phyloP scores from a whole-genome alignment of 169 alveolate species.

The Cyclospora cayetanensis region DNA sequence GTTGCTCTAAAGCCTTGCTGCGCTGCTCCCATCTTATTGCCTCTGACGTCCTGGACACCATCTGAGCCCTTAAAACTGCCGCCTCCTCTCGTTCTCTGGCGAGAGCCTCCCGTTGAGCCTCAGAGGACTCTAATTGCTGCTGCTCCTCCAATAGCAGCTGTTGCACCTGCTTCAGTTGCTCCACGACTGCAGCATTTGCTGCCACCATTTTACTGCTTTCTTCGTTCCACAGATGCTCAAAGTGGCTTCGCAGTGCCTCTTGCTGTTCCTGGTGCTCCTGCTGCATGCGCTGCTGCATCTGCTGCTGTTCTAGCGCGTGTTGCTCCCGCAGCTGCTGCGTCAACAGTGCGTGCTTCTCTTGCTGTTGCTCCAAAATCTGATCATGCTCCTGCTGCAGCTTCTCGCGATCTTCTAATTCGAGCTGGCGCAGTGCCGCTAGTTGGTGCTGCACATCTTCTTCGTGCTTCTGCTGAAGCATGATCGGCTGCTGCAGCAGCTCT shows the following conservation, averaged over 20 bases:
- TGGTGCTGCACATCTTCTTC: slow-evolving; percentile 53
- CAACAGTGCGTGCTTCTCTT: slow-evolving; percentile 40
- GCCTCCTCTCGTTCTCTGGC: slow-evolving; percentile 19
- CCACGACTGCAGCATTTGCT: slow-evolving; percentile 61
- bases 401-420: slow-evolving; percentile 4
- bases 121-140: slow-evolving; percentile 34
- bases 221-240: slow-evolving; percentile 67
- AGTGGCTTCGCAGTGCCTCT: slow-evolving; percentile 40
- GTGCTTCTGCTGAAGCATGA: slow-evolving; percentile 28
- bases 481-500: slow-evolving; percentile 51
- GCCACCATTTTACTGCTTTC: slow-evolving; percentile 63
- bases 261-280: slow-evolving; percentile 62
- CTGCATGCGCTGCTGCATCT: slow-evolving; percentile 60
- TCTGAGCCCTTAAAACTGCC: not conserved
- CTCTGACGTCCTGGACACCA: not conserved
- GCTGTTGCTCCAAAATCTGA: slow-evolving; percentile 41
- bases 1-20: not conserved
- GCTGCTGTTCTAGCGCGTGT: slow-evolving; percentile 60
- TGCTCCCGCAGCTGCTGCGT: slow-evolving; percentile 56
- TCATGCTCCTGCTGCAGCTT: slow-evolving; percentile 36
- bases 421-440: slow-evolving; percentile 11
- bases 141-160: slow-evolving; percentile 31
- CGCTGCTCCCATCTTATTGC: slow-evolving; percentile 13
- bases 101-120: slow-evolving; percentile 3
- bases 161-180: slow-evolving; percentile 37